Evolutionary conservation across 208 protist species (phyloP).

Genomic region (Phytomonas serpens): DNA sequence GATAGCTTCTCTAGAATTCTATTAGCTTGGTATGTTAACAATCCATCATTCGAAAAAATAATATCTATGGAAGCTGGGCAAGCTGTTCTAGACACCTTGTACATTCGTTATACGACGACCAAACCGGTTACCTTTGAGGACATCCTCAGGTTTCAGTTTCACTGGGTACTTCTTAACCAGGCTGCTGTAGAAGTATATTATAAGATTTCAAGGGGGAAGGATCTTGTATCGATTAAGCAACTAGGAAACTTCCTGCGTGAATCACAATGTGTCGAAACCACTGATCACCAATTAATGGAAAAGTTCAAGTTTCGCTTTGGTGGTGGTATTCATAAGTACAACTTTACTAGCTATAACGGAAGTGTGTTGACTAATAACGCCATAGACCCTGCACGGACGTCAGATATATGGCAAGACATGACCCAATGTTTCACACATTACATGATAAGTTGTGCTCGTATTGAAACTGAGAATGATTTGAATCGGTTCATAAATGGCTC

Average conservation of each 20-base stretch:
- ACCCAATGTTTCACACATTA: slow-evolving; percentile 84
- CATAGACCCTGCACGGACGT: slow-evolving; percentile 62
- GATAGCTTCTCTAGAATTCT: slow-evolving; percentile 78
- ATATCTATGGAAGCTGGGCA: slow-evolving; percentile 30
- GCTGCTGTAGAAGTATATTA: slow-evolving; percentile 65
- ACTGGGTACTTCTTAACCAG: slow-evolving; percentile 54
- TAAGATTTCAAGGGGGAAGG: slow-evolving; percentile 55
- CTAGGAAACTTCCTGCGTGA: slow-evolving; percentile 71
- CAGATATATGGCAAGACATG: slow-evolving; percentile 87
- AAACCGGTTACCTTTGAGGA: slow-evolving; percentile 47
- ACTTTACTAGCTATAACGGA: slow-evolving; percentile 75
- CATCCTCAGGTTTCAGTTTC: slow-evolving; percentile 50
- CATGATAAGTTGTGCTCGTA: slow-evolving; percentile 42
- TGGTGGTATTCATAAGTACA: slow-evolving; percentile 75
- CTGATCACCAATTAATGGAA: slow-evolving; percentile 64
- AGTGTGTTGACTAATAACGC: slow-evolving; percentile 79
- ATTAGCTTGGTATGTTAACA: slow-evolving; percentile 58
- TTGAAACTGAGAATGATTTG: slow-evolving; percentile 62
- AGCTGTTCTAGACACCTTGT: slow-evolving; percentile 47
- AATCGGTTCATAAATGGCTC: slow-evolving; percentile 32
- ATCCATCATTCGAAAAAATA: slow-evolving; percentile 34
- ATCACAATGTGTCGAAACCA: slow-evolving; percentile 55
- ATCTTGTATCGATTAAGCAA: slow-evolving; percentile 64
- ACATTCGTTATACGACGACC: slow-evolving; percentile 40
- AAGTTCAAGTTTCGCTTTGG: slow-evolving; percentile 87